phyloP scores from a whole-genome alignment of 2,329 filamentous ascomycete species.

The Botrytis porri region DNA sequence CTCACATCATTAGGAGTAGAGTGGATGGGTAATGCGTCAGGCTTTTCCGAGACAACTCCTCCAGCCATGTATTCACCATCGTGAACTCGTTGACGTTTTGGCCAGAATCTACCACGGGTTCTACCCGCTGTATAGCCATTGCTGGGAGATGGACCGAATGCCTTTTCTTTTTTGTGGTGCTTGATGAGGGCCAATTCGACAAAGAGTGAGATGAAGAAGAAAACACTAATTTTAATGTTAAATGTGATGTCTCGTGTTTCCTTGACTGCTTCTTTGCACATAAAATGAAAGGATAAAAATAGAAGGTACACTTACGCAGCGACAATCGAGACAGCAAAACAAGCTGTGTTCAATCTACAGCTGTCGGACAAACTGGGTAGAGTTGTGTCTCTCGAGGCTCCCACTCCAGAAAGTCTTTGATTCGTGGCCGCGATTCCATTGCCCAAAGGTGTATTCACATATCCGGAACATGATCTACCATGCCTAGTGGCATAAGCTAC shows the following conservation, averaged over 20 bases:
- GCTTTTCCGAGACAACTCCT: conserved; percentile 24
- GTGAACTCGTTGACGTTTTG: conserved; percentile 28
- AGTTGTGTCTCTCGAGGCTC: conserved; percentile 43
- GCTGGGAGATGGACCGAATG: conserved; percentile 61
- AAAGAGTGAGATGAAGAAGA: conserved; percentile 71
- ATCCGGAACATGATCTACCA: conserved; percentile 65
- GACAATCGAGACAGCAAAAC: conserved; percentile 74
- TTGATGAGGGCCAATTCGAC: conserved; percentile 67
- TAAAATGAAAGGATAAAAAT: not conserved
- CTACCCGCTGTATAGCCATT: conserved; percentile 67
- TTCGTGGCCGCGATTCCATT: conserved; percentile 52
- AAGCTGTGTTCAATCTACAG: conserved; percentile 74
- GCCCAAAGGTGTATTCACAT: conserved; percentile 67
- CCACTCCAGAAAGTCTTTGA: conserved; percentile 46
- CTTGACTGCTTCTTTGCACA: not conserved
- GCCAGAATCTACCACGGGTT: conserved; percentile 41
- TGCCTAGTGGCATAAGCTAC: conserved; percentile 71
- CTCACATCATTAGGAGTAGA: conserved; percentile 41
- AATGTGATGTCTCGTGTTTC: conserved; percentile 10
- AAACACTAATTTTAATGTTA: conserved; percentile 49
- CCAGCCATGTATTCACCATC: conserved; percentile 31
- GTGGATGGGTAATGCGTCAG: conserved; percentile 41
- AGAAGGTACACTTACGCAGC: conserved; percentile 56
- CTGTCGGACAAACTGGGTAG: conserved; percentile 52
- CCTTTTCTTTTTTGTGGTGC: conserved; percentile 72